Conservation (phyloP, 1,284 basidiomycete species). For the Ganoderma sinense region DNA sequence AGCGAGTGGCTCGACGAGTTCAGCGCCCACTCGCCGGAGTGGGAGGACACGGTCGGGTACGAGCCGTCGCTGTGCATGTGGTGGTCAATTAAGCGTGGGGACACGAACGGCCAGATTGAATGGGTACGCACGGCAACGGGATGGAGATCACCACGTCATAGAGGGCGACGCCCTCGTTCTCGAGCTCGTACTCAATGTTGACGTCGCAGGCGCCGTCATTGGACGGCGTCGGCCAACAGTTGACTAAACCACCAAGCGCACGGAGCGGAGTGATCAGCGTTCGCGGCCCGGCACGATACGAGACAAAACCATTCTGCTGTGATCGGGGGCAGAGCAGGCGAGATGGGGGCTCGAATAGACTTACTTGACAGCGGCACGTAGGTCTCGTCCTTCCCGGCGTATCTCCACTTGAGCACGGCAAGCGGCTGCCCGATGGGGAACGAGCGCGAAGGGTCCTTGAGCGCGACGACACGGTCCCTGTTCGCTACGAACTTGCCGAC, state of each 20-base stretch:
- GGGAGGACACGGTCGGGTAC: slow-evolving; percentile 85
- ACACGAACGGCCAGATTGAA: slow-evolving; percentile 3
- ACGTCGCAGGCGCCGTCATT: slow-evolving; percentile 93
- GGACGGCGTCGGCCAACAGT: slow-evolving; percentile 94
- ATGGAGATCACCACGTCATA: slow-evolving; percentile 91
- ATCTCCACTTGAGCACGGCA: slow-evolving; percentile 93
- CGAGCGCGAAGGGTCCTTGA: slow-evolving; percentile 84
- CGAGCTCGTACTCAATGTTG: slow-evolving; percentile 97
- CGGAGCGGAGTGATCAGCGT: slow-evolving; percentile 11
- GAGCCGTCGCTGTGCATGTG: slow-evolving; percentile 67
- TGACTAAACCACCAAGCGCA: slow-evolving; percentile 61
- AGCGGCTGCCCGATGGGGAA: slow-evolving; percentile 92
- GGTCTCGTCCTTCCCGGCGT: slow-evolving; percentile 91
- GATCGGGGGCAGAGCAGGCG: neutral
- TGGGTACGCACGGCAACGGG: slow-evolving; percentile 81
- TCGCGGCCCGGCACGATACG: neutral
- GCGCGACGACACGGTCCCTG: slow-evolving; percentile 74
- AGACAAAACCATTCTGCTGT: neutral
- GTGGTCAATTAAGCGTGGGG: slow-evolving; percentile 8
- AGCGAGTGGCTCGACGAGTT: slow-evolving; percentile 83
- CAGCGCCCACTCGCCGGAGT: slow-evolving; percentile 83
- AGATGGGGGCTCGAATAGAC: slow-evolving; percentile 39
- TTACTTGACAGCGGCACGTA: slow-evolving; percentile 90
- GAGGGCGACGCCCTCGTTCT: slow-evolving; percentile 81
- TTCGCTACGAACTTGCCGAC: slow-evolving; percentile 87